Percentiles rank a stretch among this genome's conserved stretches.
phyloP scores from a whole-genome alignment of 306 rosid genomes.

The Lathyrus aphaca region DNA sequence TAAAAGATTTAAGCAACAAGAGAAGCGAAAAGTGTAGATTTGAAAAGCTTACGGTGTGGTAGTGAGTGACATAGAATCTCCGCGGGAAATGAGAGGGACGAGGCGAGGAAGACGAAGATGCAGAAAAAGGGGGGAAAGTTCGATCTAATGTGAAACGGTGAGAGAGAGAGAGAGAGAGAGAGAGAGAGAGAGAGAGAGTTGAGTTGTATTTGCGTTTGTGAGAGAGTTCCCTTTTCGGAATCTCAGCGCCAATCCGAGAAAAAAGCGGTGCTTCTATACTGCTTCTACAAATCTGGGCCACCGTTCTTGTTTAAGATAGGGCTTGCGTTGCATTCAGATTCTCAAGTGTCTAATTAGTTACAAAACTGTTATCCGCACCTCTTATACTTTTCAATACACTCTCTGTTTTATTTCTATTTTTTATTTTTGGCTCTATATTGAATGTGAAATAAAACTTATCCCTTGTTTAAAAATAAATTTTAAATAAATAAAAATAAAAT shows the following conservation, averaged over 20 bases:
- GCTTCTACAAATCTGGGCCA: conserved; percentile 76
- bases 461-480: too few species aligned
- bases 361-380: neutral
- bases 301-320: conserved; percentile 20
- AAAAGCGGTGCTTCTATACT: conserved; percentile 47
- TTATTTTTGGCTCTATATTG: too few species aligned
- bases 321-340: neutral
- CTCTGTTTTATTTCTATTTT: too few species aligned
- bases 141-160: conserved; percentile 52
- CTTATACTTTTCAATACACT: too few species aligned
- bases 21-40: conserved; percentile 4
- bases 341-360: neutral
- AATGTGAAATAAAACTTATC: too few species aligned
- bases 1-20: neutral
- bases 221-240: conserved; percentile 38
- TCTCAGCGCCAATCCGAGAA: conserved; percentile 52
- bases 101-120: conserved; percentile 6
- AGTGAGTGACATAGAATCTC: conserved; percentile 32
- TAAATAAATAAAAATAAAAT: too few species aligned
- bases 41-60: conserved; percentile 44
- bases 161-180: neutral
- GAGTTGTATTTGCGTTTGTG: conserved; percentile 38
- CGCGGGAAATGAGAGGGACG: conserved; percentile 17
- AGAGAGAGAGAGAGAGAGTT: neutral
- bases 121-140: conserved; percentile 18